Conservation (phyloP, 2,329 filamentous ascomycete species). For the Diplodia seriata region DNA sequence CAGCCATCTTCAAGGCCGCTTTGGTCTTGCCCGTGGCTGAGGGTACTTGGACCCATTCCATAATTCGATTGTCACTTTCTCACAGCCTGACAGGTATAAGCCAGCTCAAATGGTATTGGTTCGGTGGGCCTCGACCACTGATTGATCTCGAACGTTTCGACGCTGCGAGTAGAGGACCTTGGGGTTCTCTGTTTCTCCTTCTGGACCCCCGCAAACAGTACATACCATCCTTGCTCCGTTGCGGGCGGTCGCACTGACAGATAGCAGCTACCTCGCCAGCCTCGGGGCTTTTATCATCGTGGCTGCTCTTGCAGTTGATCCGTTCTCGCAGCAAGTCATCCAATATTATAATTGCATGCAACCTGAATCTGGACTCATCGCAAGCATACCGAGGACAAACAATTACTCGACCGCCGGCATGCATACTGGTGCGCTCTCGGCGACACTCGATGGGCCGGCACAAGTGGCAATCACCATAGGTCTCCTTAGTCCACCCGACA, state of each 20-base stretch:
- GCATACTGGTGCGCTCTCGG: not conserved
- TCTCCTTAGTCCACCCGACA: not conserved
- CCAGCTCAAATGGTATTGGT: slow-evolving; percentile 28
- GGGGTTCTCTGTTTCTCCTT: not conserved
- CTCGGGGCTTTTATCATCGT: slow-evolving; percentile 13
- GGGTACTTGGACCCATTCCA: not conserved
- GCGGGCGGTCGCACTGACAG: not conserved
- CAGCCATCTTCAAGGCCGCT: slow-evolving; percentile 7
- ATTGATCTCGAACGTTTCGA: slow-evolving; percentile 25
- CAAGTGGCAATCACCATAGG: slow-evolving; percentile 14
- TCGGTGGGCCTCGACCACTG: not conserved
- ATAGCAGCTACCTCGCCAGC: slow-evolving; percentile 7
- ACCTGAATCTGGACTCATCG: not conserved
- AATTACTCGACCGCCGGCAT: no score
- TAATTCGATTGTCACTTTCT: not conserved
- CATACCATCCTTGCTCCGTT: not conserved
- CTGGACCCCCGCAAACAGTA: slow-evolving; percentile 12
- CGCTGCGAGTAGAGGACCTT: slow-evolving; percentile 18
- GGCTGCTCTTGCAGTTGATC: slow-evolving; percentile 13
- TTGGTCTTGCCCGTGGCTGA: slow-evolving; percentile 16
- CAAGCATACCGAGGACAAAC: slow-evolving; percentile 13
- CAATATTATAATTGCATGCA: slow-evolving; percentile 10
- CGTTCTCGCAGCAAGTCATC: slow-evolving; percentile 15
- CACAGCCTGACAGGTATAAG: slow-evolving; percentile 7
- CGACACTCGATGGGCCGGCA: not conserved